Conservation (phyloP, 2,329 filamentous ascomycete species). For the Sarocladiaceae sp. region DNA sequence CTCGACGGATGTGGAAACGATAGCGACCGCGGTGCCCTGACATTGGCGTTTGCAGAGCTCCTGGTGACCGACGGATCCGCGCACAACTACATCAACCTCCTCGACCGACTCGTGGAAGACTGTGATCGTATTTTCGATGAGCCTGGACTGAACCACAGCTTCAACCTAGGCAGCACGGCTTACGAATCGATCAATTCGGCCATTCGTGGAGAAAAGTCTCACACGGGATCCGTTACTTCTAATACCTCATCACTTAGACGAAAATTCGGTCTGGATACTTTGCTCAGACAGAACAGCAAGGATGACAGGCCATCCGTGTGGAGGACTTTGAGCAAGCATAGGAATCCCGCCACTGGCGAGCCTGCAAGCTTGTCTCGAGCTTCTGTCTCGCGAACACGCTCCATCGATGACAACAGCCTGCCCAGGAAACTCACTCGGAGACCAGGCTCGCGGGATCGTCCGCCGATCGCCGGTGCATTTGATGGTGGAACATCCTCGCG, state of each 20-base stretch:
- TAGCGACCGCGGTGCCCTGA: conserved; percentile 82
- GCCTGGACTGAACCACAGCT: conserved; percentile 35
- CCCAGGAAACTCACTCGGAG: conserved; percentile 34
- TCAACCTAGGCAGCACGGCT: conserved; percentile 32
- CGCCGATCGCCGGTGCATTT: conserved; percentile 58
- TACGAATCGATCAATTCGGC: conserved; percentile 59
- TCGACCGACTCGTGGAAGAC: conserved; percentile 86
- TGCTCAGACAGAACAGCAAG: conserved; percentile 77
- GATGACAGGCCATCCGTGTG: conserved; percentile 74
- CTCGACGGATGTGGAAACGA: conserved; percentile 89
- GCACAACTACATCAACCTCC: conserved; percentile 78
- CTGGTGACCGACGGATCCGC: conserved; percentile 75
- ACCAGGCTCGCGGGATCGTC: conserved; percentile 55
- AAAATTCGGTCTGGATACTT: conserved; percentile 74
- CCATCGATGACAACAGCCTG: conserved; percentile 64
- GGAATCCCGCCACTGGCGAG: conserved; percentile 56
- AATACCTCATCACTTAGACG: conserved; percentile 82
- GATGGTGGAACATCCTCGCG: conserved; percentile 44
- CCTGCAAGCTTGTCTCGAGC: conserved; percentile 62
- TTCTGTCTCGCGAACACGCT: conserved; percentile 66
- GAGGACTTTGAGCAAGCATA: conserved; percentile 83
- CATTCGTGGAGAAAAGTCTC: conserved; percentile 48
- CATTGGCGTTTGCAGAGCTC: conserved; percentile 83
- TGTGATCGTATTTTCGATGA: conserved; percentile 85
- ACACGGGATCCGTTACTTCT: conserved; percentile 73